Conservation (phyloP, 2,329 filamentous ascomycete genomes). For the Ophiosphaerella narmari region DNA sequence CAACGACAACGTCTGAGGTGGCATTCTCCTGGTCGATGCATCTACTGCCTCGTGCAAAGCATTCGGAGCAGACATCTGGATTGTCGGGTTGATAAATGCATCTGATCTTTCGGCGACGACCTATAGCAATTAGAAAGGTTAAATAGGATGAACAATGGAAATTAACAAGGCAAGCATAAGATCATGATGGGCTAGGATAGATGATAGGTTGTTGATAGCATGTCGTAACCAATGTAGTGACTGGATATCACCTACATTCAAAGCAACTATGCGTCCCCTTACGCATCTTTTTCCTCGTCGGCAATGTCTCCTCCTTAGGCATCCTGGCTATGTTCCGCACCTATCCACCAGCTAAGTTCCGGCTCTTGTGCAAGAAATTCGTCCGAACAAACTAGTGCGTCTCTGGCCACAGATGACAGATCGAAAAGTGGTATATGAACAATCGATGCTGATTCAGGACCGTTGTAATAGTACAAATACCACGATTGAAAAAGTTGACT, state of each 20-base stretch:
- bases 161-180: conserved; percentile 1
- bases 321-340: conserved; percentile 27
- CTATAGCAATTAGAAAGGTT: conserved; percentile 37
- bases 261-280: conserved; percentile 53
- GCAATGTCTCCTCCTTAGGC: conserved; percentile 43
- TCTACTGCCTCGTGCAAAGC: conserved; percentile 49
- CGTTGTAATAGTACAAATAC: not conserved
- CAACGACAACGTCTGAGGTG: conserved; percentile 46
- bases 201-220: conserved; percentile 3
- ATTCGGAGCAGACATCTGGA: conserved; percentile 51
- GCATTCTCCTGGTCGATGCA: conserved; percentile 55
- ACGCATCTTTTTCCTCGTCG: conserved; percentile 49
- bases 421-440: too few relatives aligned
- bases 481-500: not conserved
- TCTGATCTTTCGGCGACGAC: conserved; percentile 56
- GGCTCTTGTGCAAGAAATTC: conserved; percentile 17
- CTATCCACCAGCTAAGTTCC: not conserved
- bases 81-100: conserved; percentile 52
- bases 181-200: conserved; percentile 2
- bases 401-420: not conserved
- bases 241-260: conserved; percentile 45
- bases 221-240: conserved; percentile 7
- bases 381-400: conserved; percentile 17
- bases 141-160: not conserved
- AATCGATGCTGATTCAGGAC: not conserved